These are phyloP conservation scores for Eimeria tenella DNA, from an alignment of 169 alveolate species.

Conservation along the genomic window DNA sequence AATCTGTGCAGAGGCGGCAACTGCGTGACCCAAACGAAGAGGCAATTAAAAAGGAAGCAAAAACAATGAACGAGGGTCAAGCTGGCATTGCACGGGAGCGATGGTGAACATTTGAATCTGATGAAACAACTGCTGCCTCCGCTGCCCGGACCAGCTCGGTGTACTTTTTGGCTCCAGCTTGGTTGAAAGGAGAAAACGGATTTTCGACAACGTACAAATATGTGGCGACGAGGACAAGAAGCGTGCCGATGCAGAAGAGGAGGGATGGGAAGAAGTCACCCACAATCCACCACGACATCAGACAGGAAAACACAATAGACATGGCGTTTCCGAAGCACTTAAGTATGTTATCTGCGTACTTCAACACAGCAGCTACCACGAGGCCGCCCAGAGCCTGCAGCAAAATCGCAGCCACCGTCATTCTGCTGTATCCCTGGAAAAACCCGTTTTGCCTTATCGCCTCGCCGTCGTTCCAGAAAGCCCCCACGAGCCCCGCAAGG, in stretches of 20 bases:
- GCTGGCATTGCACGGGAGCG: too few relatives aligned
- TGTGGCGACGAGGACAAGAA: slow-evolving; percentile 66
- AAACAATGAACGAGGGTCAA: too few relatives aligned
- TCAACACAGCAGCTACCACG: slow-evolving; percentile 88
- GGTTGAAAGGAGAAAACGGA: not conserved
- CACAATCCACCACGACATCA: slow-evolving; percentile 62
- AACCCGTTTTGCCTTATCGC: slow-evolving; percentile 79
- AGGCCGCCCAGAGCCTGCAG: slow-evolving; percentile 89
- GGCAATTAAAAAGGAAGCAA: not conserved
- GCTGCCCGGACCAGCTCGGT: not conserved
- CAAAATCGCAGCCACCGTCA: slow-evolving; percentile 81
- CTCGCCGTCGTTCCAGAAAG: slow-evolving; percentile 78
- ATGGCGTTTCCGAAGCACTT: slow-evolving; percentile 85
- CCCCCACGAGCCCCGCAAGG: slow-evolving; percentile 76
- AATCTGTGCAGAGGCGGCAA: too few relatives aligned
- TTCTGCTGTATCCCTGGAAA: slow-evolving; percentile 83
- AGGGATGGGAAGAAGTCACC: slow-evolving; percentile 75
- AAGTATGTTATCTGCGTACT: slow-evolving; percentile 89
- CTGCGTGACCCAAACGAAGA: not conserved
- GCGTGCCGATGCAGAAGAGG: slow-evolving; percentile 71
- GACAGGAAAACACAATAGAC: slow-evolving; percentile 80
- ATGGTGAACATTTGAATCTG: not conserved
- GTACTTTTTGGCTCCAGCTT: not conserved
- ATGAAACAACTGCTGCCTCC: not conserved
- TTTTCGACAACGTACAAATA: slow-evolving; percentile 34